phyloP scores from a whole-genome alignment of 345 rosid species.

The Populus nigra region DNA sequence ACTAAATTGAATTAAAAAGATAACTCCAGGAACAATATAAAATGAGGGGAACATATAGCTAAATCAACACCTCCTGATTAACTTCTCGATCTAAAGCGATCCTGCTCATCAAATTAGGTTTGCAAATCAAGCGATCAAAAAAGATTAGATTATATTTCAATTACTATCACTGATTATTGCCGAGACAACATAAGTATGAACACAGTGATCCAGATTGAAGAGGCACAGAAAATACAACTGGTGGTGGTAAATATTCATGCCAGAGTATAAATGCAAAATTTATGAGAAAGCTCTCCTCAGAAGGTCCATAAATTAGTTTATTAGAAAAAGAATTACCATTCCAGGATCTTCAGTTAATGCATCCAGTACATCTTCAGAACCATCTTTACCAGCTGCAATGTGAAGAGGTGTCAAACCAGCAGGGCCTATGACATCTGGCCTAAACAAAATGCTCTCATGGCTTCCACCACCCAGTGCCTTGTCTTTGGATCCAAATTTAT shows the following conservation, averaged over 20 bases:
- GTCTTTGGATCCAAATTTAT: conserved; percentile 28
- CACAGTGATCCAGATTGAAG: neutral
- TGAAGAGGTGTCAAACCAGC: conserved; percentile 98
- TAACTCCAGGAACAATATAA: neutral
- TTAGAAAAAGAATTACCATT: conserved; percentile 49
- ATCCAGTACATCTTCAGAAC: conserved; percentile 82
- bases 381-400: conserved; percentile 98
- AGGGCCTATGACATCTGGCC: conserved; percentile 86
- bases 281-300: neutral
- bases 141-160: neutral
- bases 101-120: neutral
- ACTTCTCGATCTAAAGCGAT: neutral
- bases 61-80: neutral
- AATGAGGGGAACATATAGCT: neutral
- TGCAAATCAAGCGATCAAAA: neutral
- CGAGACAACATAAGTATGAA: neutral
- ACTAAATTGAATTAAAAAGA: neutral
- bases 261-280: neutral
- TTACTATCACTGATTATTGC: neutral
- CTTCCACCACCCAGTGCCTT: conserved; percentile 22
- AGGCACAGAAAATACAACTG: neutral
- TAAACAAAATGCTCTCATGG: conserved; percentile 47
- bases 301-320: conserved; percentile 4
- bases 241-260: conserved; percentile 1
- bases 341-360: conserved; percentile 83